A percentile compares a stretch with the other conserved stretches of the same genome.
Conservation (phyloP, 2,329 filamentous ascomycete species). For the Penicillium brevicompactum region DNA sequence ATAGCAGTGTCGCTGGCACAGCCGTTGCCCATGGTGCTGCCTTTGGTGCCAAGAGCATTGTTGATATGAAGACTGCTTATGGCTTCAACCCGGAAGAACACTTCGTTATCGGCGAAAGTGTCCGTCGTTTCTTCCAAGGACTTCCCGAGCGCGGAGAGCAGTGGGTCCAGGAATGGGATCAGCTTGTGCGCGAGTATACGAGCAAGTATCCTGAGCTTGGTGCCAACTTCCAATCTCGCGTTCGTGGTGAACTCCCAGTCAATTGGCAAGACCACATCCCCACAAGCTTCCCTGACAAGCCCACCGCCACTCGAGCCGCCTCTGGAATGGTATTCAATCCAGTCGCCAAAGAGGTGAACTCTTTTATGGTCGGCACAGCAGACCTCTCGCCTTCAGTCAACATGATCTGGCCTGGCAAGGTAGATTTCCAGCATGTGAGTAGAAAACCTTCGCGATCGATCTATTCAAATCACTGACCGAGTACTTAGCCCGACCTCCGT, state of each 20-base stretch:
- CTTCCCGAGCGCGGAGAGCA: conserved; percentile 49
- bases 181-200: conserved; percentile 48
- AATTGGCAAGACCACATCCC: conserved; percentile 58
- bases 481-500: conserved; percentile 28
- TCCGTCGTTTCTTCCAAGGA: conserved; percentile 57
- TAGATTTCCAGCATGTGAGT: conserved; percentile 54
- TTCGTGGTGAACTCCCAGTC: conserved; percentile 51
- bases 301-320: conserved; percentile 53
- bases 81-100: conserved; percentile 54
- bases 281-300: conserved; percentile 49
- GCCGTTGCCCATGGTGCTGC: conserved; percentile 62
- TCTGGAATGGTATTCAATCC: conserved; percentile 57
- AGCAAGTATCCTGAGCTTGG: conserved; percentile 50
- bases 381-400: conserved; percentile 57
- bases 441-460: fast-evolving
- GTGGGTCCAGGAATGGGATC: conserved; percentile 53
- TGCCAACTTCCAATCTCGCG: conserved; percentile 52
- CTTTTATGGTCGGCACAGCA: conserved; percentile 58
- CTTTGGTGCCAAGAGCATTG: conserved; percentile 57
- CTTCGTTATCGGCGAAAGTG: conserved; percentile 50
- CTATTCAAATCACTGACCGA: conserved; percentile 7
- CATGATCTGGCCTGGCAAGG: conserved; percentile 57
- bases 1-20: conserved; percentile 46
- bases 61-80: conserved; percentile 55
- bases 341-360: conserved; percentile 50